Evolutionary conservation across 805 yeast genomes (phyloP).

Genomic region (Priceomyces fermenticarens): DNA sequence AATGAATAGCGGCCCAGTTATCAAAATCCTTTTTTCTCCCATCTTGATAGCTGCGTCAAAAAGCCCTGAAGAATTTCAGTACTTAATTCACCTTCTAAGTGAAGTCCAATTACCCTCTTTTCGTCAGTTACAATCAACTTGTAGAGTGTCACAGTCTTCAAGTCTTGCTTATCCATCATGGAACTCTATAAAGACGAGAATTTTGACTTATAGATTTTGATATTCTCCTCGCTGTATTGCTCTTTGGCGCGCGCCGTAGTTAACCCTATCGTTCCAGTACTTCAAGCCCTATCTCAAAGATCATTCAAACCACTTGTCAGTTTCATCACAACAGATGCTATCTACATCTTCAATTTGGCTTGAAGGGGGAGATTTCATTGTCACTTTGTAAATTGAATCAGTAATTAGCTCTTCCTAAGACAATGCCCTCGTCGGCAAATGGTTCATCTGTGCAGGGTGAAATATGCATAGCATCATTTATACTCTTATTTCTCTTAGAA

Average conservation of each 20-base stretch:
- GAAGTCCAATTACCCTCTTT: conserved; percentile 94
- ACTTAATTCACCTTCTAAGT: conserved; percentile 85
- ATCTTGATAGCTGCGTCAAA: conserved; percentile 97
- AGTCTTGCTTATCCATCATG: conserved; percentile 57
- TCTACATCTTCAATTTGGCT: conserved; percentile 6
- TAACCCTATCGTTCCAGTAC: conserved; percentile 90
- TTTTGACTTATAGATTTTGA: conserved; percentile 78
- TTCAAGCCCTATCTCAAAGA: too few relatives aligned
- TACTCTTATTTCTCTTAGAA: conserved; percentile 14
- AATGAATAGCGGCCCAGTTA: conserved; percentile 95
- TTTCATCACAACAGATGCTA: conserved; percentile 10
- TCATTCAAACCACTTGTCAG: conserved; percentile 10
- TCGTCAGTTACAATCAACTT: conserved; percentile 78
- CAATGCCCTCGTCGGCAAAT: not conserved
- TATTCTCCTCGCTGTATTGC: conserved; percentile 73
- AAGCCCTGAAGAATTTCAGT: conserved; percentile 96
- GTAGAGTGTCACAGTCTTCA: conserved; percentile 84
- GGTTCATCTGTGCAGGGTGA: conserved; percentile 2
- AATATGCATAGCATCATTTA: conserved; percentile 4
- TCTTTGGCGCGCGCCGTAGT: conserved; percentile 73
- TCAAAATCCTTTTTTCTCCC: conserved; percentile 98
- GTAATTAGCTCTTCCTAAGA: too few relatives aligned
- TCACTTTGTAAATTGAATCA: conserved; percentile 11
- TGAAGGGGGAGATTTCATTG: conserved; percentile 5
- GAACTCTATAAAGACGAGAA: conserved; percentile 94